Evolutionary conservation across 805 yeast genomes (phyloP), one percentile per base, ranked within the genome.

Genomic region (Lachancea meyersii): DNA sequence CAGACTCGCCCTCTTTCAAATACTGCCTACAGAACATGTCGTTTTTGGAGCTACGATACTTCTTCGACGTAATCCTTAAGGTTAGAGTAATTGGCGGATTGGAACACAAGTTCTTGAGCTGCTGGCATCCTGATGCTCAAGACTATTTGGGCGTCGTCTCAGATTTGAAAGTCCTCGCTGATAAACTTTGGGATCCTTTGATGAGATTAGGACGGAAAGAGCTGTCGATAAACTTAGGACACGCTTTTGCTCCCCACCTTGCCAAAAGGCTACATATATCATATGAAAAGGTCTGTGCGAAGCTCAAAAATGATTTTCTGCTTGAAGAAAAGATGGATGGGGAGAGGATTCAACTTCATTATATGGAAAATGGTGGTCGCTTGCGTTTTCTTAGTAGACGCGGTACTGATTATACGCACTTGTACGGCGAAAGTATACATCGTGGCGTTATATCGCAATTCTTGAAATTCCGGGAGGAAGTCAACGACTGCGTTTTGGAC

Each of bases 281-380:
- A 13, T 79, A 81, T 55, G 71, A 69, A 2, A 65, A 69, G 3
- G 61, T 83, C 17, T 75, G 79, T n/a, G 53, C 61, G 6, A 65
- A 61, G 19, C 66, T 84, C 55, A 18, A 60, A 35, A 20, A 61
- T 48, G 66, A 70, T 20, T 86, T 87, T 53, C 73, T 71, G 40
- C 77, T 91, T 8, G 97, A 91, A 55, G 97, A 91, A 58, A 91
- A 91, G 58, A 73, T 88, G 65, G 97, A 91, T 61, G 98, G 97
- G 2, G 97, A 91, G 60, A 66, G 98, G 50, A 78, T 86, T 52
- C 80, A 86, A 41, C 50, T 88, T 35, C 98, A 91, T 58, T 76
- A 79, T 65, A 60, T 68, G 33, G 64, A 76, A 7, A 57, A 57
- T 45, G 80, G 75, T 9, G 52, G 54, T 30, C 46, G 45, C 26